A percentile compares a stretch with the other conserved stretches of the same genome.
Conservation (phyloP, 352 stramenopile genomes). For the Phytophthora crassamura region DNA sequence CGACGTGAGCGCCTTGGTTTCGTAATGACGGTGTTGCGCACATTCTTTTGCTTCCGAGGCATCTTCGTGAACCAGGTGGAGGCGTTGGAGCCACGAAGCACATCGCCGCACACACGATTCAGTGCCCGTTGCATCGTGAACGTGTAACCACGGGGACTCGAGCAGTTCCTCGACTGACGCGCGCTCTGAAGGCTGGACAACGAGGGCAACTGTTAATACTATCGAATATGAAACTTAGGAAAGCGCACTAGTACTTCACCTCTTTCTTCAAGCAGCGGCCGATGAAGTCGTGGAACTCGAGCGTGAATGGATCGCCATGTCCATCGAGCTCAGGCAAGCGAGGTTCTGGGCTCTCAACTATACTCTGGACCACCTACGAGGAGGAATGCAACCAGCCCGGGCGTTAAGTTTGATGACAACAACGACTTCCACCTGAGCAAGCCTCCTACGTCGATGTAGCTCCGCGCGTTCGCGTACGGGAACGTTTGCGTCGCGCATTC, state of each 20-base stretch:
- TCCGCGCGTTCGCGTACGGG: constrained; percentile 57
- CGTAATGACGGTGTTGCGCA: not conserved
- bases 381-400: not conserved
- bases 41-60: constrained; percentile 17
- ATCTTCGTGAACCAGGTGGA: constrained; percentile 17
- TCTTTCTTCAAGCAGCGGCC: constrained; percentile 70
- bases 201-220: too few relatives aligned
- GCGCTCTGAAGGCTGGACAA: constrained; percentile 55
- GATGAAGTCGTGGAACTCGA: constrained; percentile 68
- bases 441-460: constrained; percentile 72
- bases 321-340: constrained; percentile 41
- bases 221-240: too few relatives aligned
- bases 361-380: constrained; percentile 72
- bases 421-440: too few relatives aligned
- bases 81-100: constrained; percentile 43
- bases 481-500: constrained; percentile 69
- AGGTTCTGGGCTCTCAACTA: constrained; percentile 68
- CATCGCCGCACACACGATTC: constrained; percentile 37
- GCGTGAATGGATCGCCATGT: constrained; percentile 42
- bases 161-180: constrained; percentile 68
- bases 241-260: constrained; percentile 35
- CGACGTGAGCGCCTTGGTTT: constrained; percentile 20
- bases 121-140: constrained; percentile 53
- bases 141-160: constrained; percentile 56
- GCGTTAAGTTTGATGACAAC: not conserved